Percentiles rank a stretch among this genome's conserved stretches.
Conservation (phyloP, 2,329 filamentous ascomycete species). For the Botryotinia calthae region DNA sequence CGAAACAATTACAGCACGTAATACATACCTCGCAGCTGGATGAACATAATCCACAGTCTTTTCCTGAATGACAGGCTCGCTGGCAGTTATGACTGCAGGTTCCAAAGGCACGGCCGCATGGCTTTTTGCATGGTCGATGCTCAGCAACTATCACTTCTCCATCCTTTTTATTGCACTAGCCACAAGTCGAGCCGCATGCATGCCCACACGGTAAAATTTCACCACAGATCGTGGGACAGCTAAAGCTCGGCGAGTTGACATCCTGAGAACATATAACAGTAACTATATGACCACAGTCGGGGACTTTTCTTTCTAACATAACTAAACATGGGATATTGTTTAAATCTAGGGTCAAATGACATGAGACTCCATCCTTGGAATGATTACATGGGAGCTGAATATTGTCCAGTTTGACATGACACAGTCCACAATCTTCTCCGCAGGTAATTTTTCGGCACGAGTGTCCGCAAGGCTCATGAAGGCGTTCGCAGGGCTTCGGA, state of each 20-base stretch:
- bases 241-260: constrained; percentile 38
- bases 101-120: constrained; percentile 50
- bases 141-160: constrained; percentile 37
- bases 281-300: constrained; percentile 55
- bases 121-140: constrained; percentile 49
- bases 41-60: constrained; percentile 48
- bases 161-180: constrained; percentile 45
- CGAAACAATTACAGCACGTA: not conserved
- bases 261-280: constrained; percentile 53
- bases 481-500: constrained; percentile 45
- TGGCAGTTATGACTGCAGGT: constrained; percentile 58
- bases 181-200: constrained; percentile 50
- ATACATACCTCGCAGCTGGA: constrained; percentile 49
- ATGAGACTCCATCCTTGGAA: constrained; percentile 36
- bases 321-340: constrained; percentile 47
- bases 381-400: constrained; percentile 45
- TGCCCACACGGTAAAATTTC: constrained; percentile 55
- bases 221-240: constrained; percentile 51
- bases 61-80: constrained; percentile 50
- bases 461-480: constrained; percentile 46
- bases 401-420: constrained; percentile 38
- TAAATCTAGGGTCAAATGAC: constrained; percentile 46
- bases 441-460: constrained; percentile 44
- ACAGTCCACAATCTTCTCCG: constrained; percentile 45
- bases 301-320: constrained; percentile 48